Conservation (phyloP, 2,329 filamentous ascomycete species). For the Mycosphaerella arachidis region DNA sequence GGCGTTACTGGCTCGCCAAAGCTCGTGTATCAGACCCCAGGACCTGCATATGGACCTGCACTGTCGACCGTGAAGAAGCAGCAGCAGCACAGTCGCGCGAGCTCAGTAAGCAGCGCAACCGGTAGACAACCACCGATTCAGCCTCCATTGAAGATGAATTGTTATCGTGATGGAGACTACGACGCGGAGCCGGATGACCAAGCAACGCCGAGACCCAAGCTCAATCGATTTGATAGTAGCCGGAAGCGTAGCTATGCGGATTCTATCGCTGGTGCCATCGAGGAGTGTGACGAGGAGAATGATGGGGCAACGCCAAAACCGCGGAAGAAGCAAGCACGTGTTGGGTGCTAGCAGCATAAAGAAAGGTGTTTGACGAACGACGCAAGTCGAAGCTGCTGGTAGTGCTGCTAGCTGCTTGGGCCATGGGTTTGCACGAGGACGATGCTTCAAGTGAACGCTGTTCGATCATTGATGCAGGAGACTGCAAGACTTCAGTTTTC, state of each 20-base stretch:
- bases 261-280: constrained; percentile 8
- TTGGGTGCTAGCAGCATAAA: not conserved
- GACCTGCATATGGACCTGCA: constrained; percentile 33
- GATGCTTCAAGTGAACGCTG: no score
- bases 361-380: not conserved
- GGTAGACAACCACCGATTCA: not conserved
- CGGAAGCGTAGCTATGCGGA: constrained; percentile 23
- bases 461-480: no score
- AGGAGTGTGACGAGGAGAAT: constrained; percentile 9
- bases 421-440: no score
- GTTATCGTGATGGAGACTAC: not conserved
- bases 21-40: constrained; percentile 35
- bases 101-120: constrained; percentile 10
- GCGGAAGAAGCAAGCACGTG: constrained; percentile 13
- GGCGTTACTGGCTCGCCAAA: constrained; percentile 37
- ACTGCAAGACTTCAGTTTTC: no score
- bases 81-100: constrained; percentile 12
- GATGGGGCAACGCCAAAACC: constrained; percentile 21
- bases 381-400: no score
- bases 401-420: no score
- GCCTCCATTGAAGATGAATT: not conserved
- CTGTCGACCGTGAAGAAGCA: constrained; percentile 7
- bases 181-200: constrained; percentile 19
- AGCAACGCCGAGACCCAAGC: constrained; percentile 16
- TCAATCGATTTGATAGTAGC: constrained; percentile 3